Evolutionary conservation across 768 basidiomycete genomes (phyloP), one percentile per base, ranked within the genome.

Genomic region (Tricholoma flavovirens): DNA sequence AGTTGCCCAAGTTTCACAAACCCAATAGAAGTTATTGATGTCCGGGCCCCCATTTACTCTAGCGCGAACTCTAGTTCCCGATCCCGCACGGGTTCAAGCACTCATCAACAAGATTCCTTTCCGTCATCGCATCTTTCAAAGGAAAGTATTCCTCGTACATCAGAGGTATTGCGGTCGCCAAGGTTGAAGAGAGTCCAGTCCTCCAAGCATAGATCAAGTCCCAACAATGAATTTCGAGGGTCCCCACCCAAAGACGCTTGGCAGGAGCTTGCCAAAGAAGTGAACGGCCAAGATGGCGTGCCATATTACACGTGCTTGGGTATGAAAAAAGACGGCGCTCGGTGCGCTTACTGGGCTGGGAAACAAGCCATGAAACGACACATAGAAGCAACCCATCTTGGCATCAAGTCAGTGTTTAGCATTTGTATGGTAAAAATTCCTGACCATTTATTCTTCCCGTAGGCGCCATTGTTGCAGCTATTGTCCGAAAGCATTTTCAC

Each of bases 281-380:
- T 46, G 14, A 24, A 45, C 36, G 15, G 46, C 32, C 54, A 49
- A 48, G 53, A 33, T 14, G 43, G 50, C 10, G 52, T 51, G 30
- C 45, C 53, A 17, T 29, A 52, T 17, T 64, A 61, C 43, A 53
- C 49, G 29, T 64, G 63, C 22, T 40, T 40, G 11, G 61, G 62
- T 55, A 32, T 11, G 8, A 59, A 60, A 33, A 53, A 45, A 3
- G 26, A 10, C 24, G 40, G 3, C 33, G 5, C 7, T 19, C 3
- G 10, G 14, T 66, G 64, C 40, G 22, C 29, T 30, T 66, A 66
- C 45, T 38, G 50, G 32, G 60, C 64, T 4, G 56, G 60, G 48
- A 66, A 66, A 40, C 64, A 66, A 33, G 62, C 64, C 2, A 62
- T 63, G 57, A 66, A 64, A 35, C 60, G 64, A 24, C 64, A 66